Base-by-base conservation (phyloP, 2,329 filamentous ascomycete genomes). In the Venturia carpophila region DNA sequence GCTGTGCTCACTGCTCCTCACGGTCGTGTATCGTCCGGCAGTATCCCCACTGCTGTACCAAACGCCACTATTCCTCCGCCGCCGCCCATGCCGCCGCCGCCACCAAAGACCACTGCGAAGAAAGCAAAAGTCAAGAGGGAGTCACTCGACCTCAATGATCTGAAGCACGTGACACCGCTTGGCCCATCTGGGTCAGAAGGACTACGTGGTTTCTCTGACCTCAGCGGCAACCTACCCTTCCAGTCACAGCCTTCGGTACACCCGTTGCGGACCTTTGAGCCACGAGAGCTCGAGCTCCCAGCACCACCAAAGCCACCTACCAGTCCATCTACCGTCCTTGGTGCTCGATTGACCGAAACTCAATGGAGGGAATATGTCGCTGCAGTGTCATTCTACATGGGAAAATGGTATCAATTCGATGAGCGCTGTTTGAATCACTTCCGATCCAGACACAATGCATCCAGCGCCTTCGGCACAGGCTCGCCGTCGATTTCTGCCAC, bases 151-250 rank as follows among this genome's bases (percentile, higher is more conserved):
- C 71, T 87, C 24, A 79, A 77, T 56, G 79, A 82, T 49, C 73
- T 86, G 13, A 74, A 76, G 10, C 78, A 79, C 49, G 77, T 79
- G 17, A 77, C 79, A 6, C 82, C 83, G 1, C 80, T 85, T 61
- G 73, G 77, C 1, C 72, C 74, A 52, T 72, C 78, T 7, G 52
- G 52, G n/a, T 77, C 79, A 37, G 71, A 72, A 56, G 77, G 73
- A 60, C n/a, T 61, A 10, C 42, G 52, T 17, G 63, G 63, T 17
- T 41, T 64, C 19, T 56, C 63, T 37, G 82, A 84, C 65, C 75
- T 88, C 47, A 77, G 75, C 49, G 76, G 78, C 10, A 81, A 77
- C 1, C 76, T 88, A 1, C 85, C 85, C 3, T 87, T 87, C 70
- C 73, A 82, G 66, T 87, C 85, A 1, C 77, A 80, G 49, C 11